These are phyloP conservation scores for Geotrichum restrictum DNA, from an alignment of 1,139 yeast genomes.

Conservation along the genomic window DNA sequence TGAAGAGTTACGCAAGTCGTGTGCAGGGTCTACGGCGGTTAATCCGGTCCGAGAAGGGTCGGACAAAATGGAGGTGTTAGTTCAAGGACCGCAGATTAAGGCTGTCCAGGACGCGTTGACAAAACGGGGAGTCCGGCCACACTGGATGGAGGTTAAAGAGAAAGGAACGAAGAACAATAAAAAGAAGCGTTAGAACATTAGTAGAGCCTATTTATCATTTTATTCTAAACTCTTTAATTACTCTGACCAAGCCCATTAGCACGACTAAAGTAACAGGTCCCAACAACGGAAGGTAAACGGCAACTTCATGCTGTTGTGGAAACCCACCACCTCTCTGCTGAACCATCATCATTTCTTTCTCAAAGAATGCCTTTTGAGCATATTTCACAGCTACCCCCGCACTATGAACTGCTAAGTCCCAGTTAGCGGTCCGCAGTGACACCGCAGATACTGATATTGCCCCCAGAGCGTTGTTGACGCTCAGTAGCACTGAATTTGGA, in stretches of 20 bases:
- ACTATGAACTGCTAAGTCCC: constrained; percentile 47
- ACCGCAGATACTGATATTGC: constrained; percentile 40
- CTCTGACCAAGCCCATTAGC: constrained; percentile 46
- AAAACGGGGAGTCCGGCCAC: constrained; percentile 60
- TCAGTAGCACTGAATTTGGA: constrained; percentile 58
- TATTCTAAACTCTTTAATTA: constrained; percentile 8
- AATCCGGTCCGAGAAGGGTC: constrained; percentile 44
- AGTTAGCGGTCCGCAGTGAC: constrained; percentile 36
- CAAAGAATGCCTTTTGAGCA: constrained; percentile 81
- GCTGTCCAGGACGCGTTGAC: constrained; percentile 55
- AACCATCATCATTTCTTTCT: constrained; percentile 81
- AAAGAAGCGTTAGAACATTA: constrained; percentile 9
- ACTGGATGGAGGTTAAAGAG: constrained; percentile 66
- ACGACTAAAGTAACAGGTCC: constrained; percentile 83
- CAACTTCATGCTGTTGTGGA: constrained; percentile 92
- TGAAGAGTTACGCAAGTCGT: constrained; percentile 64
- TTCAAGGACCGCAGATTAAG: constrained; percentile 86
- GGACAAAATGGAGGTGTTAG: constrained; percentile 62
- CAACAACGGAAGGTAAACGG: constrained; percentile 81
- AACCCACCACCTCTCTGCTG: constrained; percentile 55
- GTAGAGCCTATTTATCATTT: too few species aligned
- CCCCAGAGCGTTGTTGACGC: constrained; percentile 45
- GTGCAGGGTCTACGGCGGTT: constrained; percentile 86
- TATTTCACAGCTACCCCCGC: constrained; percentile 55
- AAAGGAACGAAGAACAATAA: constrained; percentile 54